Base-by-base conservation (phyloP, 495 filamentous ascomycete species). In the Oleoguttula mirabilis region DNA sequence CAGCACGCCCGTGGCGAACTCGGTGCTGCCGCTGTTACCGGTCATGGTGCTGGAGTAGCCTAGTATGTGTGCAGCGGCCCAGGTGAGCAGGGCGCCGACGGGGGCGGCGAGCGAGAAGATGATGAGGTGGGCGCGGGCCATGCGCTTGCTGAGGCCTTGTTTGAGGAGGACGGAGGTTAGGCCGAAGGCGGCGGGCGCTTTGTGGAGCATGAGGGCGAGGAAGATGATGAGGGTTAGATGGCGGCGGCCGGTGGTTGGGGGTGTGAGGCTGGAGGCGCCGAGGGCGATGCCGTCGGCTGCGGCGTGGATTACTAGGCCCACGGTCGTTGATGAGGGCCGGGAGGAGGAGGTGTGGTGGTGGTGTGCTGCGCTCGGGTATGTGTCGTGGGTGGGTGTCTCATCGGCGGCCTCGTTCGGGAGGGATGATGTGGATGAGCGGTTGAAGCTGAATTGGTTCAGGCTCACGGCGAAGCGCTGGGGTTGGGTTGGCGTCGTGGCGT, bases 241-340 rank as follows among this genome's bases (percentile, higher is more conserved):
- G 12, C 78, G 81, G 30, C 73, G 73, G 48, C 81, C 75, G n/a
- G 69, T 69, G 15, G 76, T 79, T 8, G 77, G 72, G 0, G 85
- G 87, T 8, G 77, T 72, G 0, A 84, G 87, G 14, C 86, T 74
- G 0, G 84, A 90, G 17, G 90, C 90, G 3, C 90, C 90, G 52
- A 98, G 76, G 0, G 90, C 90, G 35, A 98, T 94, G 3, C 90
- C 90, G 49, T 98, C 90, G n/a, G 90, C 90, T 7, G 82, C 80
- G 1, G 92, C 84, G 52, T 98, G 90, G 45, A 98, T 96, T n/a
- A 95, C 82, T 21, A 98, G 67, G 0, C 90, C 90, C 0, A 80
- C 79, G 11, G 90, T 98, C 0, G 88, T 96, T 15, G 92, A 39
- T 58, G 52, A n/a, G 55, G 64, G 35, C 56, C 65, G 16, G 21